These are phyloP conservation scores for Populus alba DNA, from an alignment of 345 rosid genomes.

Conservation along the genomic window DNA sequence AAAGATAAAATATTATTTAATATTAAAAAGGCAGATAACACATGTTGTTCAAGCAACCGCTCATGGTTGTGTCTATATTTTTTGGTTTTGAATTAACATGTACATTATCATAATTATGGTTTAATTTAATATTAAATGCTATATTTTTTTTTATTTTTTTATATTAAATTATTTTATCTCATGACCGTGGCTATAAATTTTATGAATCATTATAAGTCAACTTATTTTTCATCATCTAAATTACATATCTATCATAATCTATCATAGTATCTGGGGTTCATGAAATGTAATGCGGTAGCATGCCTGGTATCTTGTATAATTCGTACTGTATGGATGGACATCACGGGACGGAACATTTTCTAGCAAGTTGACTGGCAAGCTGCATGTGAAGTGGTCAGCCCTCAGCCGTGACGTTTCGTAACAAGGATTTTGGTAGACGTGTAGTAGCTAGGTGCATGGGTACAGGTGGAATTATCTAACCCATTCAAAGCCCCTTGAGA, in stretches of 20 bases:
- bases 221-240: too few relatives aligned
- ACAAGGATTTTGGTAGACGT: neutral
- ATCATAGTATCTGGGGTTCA: too few relatives aligned
- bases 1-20: too few relatives aligned
- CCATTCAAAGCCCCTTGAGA: neutral
- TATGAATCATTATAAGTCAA: too few relatives aligned
- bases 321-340: neutral
- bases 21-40: too few relatives aligned
- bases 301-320: neutral
- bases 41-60: too few relatives aligned
- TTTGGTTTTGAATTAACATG: fast-evolving
- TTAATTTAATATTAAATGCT: too few relatives aligned
- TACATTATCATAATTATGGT: fast-evolving
- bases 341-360: neutral
- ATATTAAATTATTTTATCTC: too few relatives aligned
- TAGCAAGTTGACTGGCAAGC: neutral
- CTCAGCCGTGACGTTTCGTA: neutral
- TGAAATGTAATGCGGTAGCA: fast-evolving
- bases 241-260: too few relatives aligned
- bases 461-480: neutral
- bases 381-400: neutral
- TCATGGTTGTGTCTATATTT: too few relatives aligned
- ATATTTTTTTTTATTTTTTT: too few relatives aligned
- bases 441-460: neutral
- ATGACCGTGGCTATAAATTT: fast-evolving